These are phyloP conservation scores for Kondoa subrosea DNA, from an alignment of 768 basidiomycete species.

Conservation along the genomic window DNA sequence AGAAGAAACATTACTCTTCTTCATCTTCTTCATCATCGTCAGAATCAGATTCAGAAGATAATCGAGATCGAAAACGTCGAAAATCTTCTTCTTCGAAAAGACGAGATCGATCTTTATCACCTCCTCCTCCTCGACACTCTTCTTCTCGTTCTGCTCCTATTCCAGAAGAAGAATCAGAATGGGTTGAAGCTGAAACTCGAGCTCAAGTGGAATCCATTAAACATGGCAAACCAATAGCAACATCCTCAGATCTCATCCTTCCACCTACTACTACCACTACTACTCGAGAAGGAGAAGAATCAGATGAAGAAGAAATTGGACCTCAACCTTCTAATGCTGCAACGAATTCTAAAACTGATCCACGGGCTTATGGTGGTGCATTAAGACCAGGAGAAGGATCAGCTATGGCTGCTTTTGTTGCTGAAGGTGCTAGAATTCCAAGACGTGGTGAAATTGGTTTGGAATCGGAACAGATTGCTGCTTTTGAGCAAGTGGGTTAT, in stretches of 20 bases:
- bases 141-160: slow-evolving; percentile 10
- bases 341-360: slow-evolving; percentile 38
- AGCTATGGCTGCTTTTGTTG: slow-evolving; percentile 92
- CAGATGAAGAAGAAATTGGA: slow-evolving; percentile 55
- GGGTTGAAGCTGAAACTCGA: slow-evolving; percentile 13
- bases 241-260: neutral
- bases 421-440: slow-evolving; percentile 77
- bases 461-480: slow-evolving; percentile 66
- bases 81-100: slow-evolving; percentile 20
- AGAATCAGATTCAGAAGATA: slow-evolving; percentile 35
- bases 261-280: neutral
- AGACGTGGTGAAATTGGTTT: slow-evolving; percentile 97
- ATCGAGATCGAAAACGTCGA: slow-evolving; percentile 53
- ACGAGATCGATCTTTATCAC: neutral
- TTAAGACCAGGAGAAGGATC: slow-evolving; percentile 86
- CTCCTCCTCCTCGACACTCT: neutral
- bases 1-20: slow-evolving; percentile 6
- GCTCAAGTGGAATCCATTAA: slow-evolving; percentile 20
- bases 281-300: slow-evolving; percentile 36
- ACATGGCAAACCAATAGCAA: slow-evolving; percentile 25
- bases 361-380: slow-evolving; percentile 74
- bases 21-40: slow-evolving; percentile 20
- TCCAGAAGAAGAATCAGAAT: neutral
- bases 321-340: slow-evolving; percentile 48
- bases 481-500: slow-evolving; percentile 77